Conservation (phyloP, 352 stramenopile species). For the Phytophthora constricta region DNA sequence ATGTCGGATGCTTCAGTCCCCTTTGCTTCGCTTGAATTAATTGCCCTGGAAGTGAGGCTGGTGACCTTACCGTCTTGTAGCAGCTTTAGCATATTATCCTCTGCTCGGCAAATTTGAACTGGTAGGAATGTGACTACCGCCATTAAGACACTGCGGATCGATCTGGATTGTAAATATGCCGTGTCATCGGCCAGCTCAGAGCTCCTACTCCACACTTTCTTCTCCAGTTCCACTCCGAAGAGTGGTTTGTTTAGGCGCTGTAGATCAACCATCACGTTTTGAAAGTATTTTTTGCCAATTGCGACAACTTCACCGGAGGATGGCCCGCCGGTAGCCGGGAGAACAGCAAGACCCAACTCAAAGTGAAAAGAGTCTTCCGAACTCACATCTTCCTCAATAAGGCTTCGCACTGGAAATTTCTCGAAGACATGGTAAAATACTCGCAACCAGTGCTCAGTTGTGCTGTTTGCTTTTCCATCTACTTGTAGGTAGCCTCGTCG, state of each 20-base stretch:
- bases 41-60: too few species aligned
- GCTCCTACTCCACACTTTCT: too few species aligned
- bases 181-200: not conserved
- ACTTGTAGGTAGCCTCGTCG: too few species aligned
- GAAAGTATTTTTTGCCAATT: slow-evolving; percentile 36
- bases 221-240: too few species aligned
- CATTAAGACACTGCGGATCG: slow-evolving; percentile 12
- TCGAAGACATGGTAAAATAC: slow-evolving; percentile 63
- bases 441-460: slow-evolving; percentile 27
- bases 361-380: not conserved
- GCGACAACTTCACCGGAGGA: too few species aligned
- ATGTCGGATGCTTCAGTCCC: slow-evolving; percentile 47
- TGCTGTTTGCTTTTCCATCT: not conserved
- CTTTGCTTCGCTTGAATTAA: slow-evolving; percentile 2
- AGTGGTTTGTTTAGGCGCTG: slow-evolving; percentile 40
- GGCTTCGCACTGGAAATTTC: slow-evolving; percentile 57
- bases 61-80: slow-evolving; percentile 43
- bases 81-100: slow-evolving; percentile 60
- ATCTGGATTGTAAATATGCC: not conserved
- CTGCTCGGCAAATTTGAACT: slow-evolving; percentile 72
- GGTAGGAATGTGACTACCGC: slow-evolving; percentile 60
- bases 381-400: slow-evolving; percentile 28
- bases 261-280: slow-evolving; percentile 53
- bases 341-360: slow-evolving; percentile 20
- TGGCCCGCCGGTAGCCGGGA: not conserved